Conservation (phyloP, 306 rosid species). For the Acacia melanoxylon region DNA sequence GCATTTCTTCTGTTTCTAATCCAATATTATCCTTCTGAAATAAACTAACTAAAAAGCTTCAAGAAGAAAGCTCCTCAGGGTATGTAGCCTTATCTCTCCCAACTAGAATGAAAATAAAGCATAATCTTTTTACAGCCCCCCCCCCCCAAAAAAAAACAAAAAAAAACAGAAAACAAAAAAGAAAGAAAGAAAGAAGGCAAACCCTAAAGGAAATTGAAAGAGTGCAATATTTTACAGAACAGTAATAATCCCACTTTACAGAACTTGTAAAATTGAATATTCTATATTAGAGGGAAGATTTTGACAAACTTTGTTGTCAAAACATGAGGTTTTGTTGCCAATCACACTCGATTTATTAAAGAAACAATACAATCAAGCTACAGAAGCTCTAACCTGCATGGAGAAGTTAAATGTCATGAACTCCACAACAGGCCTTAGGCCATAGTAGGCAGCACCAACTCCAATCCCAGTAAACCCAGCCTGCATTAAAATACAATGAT, state of each 20-base stretch:
- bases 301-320: not conserved
- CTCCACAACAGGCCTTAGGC: slow-evolving; percentile 88
- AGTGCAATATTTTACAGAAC: not conserved
- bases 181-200: no score
- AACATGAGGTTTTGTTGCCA: not conserved
- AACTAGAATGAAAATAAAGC: not conserved
- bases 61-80: not conserved
- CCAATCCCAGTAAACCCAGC: slow-evolving; percentile 99
- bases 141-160: no score
- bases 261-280: slow-evolving; percentile 6
- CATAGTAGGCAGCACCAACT: slow-evolving; percentile 98
- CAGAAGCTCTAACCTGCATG: slow-evolving; percentile 78
- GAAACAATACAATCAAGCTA: slow-evolving; percentile 10
- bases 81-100: not conserved
- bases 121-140: not conserved
- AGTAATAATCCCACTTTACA: not conserved
- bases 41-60: not conserved
- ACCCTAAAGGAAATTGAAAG: not conserved
- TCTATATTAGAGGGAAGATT: not conserved
- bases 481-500: slow-evolving; percentile 50
- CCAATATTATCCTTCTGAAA: not conserved
- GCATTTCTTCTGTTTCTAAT: not conserved
- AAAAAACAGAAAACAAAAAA: no score
- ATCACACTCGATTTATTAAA: slow-evolving; percentile 1
- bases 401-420: slow-evolving; percentile 99